Conservation (phyloP, 2,329 filamentous ascomycete genomes). For the Exophiala alcalophila region DNA sequence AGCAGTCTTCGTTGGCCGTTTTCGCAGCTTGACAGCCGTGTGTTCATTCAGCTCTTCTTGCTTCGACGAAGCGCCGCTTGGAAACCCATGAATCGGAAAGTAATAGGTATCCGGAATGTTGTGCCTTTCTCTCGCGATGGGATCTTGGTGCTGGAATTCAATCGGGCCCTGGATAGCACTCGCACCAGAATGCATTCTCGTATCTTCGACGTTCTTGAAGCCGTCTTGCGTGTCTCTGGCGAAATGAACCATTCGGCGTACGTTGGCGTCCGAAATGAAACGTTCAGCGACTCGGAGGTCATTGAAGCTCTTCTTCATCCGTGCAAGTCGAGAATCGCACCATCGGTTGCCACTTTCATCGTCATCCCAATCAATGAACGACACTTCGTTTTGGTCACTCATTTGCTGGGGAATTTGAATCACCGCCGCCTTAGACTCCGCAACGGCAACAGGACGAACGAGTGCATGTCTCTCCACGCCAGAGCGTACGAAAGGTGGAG, state of each 20-base stretch:
- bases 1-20: not conserved
- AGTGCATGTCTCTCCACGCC: not conserved
- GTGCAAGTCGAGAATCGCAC: slow-evolving; percentile 7
- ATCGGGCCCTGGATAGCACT: not conserved
- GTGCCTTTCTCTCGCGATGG: not conserved
- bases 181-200: not conserved
- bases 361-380: slow-evolving; percentile 28
- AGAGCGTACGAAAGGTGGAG: not conserved
- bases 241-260: not conserved
- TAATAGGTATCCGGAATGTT: not conserved
- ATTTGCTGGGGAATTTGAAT: slow-evolving; percentile 2
- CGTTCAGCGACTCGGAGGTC: slow-evolving; percentile 25
- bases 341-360: slow-evolving; percentile 10
- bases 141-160: slow-evolving; percentile 2
- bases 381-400: slow-evolving; percentile 11
- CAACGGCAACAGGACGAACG: not conserved
- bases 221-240: not conserved
- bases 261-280: slow-evolving; percentile 15
- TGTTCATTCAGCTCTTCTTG: too few species aligned
- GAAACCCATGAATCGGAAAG: too few species aligned
- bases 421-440: not conserved
- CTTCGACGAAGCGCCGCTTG: too few species aligned
- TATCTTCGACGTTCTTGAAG: not conserved
- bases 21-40: not conserved
- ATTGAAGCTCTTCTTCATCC: slow-evolving; percentile 21